A percentile compares a stretch with the other conserved stretches of the same genome.
phyloP scores from a whole-genome alignment of 2,329 filamentous ascomycete species.

The Arthroderma sp. region DNA sequence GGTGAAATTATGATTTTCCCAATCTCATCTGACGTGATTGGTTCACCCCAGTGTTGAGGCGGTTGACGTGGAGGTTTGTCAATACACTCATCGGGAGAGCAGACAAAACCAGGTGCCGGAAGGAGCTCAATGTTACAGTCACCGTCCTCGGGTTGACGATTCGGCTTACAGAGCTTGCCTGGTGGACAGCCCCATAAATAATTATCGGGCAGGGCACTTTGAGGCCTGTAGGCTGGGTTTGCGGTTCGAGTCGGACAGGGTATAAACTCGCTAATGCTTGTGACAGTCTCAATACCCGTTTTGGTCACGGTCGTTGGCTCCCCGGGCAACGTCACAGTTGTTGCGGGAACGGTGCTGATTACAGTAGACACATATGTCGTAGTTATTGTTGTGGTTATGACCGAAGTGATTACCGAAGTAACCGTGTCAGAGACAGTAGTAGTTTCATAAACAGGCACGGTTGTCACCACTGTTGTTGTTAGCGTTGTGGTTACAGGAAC shows the following conservation, averaged over 20 bases:
- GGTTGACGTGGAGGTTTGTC: slow-evolving; percentile 18
- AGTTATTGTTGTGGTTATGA: slow-evolving; percentile 22
- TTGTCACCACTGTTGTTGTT: slow-evolving; percentile 2
- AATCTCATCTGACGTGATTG: slow-evolving; percentile 13
- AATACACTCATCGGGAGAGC: slow-evolving; percentile 28
- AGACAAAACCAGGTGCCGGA: slow-evolving; percentile 27
- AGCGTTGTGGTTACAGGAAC: slow-evolving; percentile 2
- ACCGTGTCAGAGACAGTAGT: slow-evolving; percentile 14
- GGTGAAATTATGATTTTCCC: slow-evolving; percentile 39
- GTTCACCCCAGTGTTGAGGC: slow-evolving; percentile 16
- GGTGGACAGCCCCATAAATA: slow-evolving; percentile 30
- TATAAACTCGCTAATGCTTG: slow-evolving; percentile 7
- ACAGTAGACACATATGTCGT: slow-evolving; percentile 9
- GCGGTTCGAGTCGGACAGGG: slow-evolving; percentile 18
- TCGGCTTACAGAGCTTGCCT: slow-evolving; percentile 29
- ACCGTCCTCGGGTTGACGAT: slow-evolving; percentile 15
- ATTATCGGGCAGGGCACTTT: slow-evolving; percentile 15
- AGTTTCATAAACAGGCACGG: slow-evolving; percentile 9
- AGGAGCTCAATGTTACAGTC: slow-evolving; percentile 29
- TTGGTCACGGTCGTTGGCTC: slow-evolving; percentile 5
- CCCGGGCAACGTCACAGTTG: slow-evolving; percentile 1
- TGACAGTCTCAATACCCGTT: slow-evolving; percentile 5
- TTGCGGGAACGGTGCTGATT: slow-evolving; percentile 3
- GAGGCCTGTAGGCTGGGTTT: slow-evolving; percentile 21
- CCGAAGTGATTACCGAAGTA: slow-evolving; percentile 16